A percentile compares a stretch with the other conserved stretches of the same genome.
Conservation (phyloP, 305 asterid species). For the Plantago coronopus region DNA sequence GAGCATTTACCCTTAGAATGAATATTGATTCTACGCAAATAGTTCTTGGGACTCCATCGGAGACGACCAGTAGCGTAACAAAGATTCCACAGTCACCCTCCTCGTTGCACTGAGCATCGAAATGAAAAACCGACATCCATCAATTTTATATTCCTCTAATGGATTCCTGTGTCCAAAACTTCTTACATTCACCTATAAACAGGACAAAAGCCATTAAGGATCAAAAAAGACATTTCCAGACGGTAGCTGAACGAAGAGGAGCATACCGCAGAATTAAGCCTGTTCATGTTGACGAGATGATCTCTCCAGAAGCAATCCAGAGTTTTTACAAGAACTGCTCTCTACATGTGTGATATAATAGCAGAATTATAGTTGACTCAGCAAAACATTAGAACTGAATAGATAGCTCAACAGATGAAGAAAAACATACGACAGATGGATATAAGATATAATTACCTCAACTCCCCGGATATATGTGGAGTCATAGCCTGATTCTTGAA, state of each 20-base stretch:
- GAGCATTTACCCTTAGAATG: constrained; percentile 20
- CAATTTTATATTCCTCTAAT: constrained; percentile 94
- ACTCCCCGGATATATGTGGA: constrained; percentile 65
- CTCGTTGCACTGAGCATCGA: constrained; percentile 94
- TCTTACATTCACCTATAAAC: constrained; percentile 78
- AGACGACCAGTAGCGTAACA: constrained; percentile 83
- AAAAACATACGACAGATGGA: background rate
- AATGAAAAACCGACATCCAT: constrained; percentile 94
- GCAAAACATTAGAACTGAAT: constrained; percentile 4
- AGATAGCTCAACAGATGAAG: background rate
- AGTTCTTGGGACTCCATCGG: constrained; percentile 86
- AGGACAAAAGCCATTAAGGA: constrained; percentile 15
- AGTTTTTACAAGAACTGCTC: constrained; percentile 85
- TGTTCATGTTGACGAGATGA: constrained; percentile 97
- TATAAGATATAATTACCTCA: constrained; percentile 50
- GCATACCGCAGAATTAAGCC: constrained; percentile 86
- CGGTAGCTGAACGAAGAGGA: constrained; percentile 3
- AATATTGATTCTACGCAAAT: constrained; percentile 18
- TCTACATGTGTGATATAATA: constrained; percentile 34
- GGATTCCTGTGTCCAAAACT: constrained; percentile 96
- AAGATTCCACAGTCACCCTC: constrained; percentile 86
- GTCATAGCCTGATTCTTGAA: constrained; percentile 83
- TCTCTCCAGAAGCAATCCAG: constrained; percentile 98
- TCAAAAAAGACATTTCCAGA: background rate
- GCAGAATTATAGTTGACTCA: background rate